Conservation (phyloP, 441 rosid genomes). For the Croton setiger region DNA sequence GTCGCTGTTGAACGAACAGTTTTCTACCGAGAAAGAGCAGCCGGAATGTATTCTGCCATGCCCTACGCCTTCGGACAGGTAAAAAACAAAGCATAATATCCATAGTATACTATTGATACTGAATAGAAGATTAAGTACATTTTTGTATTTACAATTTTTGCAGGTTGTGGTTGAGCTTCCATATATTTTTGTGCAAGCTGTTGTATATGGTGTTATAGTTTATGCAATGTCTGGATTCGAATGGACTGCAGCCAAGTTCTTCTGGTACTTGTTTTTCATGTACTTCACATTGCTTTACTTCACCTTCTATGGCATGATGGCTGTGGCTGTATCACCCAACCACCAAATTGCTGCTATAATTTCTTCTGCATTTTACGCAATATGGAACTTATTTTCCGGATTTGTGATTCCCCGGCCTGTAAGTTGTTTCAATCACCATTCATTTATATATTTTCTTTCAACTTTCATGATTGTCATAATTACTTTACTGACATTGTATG, state of each 20-base stretch:
- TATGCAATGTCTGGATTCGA: conserved; percentile 70
- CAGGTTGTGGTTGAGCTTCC: conserved; percentile 70
- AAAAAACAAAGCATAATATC: neutral
- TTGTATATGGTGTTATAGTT: conserved; percentile 49
- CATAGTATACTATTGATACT: neutral
- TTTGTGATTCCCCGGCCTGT: conserved; percentile 66
- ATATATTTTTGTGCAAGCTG: conserved; percentile 51
- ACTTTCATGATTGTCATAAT: neutral
- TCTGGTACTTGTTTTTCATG: conserved; percentile 72
- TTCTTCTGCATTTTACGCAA: conserved; percentile 47
- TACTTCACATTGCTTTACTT: conserved; percentile 65
- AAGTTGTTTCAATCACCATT: conserved; percentile 17
- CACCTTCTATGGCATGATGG: conserved; percentile 82
- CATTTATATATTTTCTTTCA: too few relatives aligned
- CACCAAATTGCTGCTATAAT: conserved; percentile 53
- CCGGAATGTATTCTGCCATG: conserved; percentile 69
- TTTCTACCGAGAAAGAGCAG: conserved; percentile 71
- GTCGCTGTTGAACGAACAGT: conserved; percentile 57
- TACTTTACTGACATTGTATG: neutral
- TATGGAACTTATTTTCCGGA: conserved; percentile 80
- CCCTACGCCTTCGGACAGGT: conserved; percentile 58
- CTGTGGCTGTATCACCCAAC: conserved; percentile 68
- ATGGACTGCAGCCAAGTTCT: conserved; percentile 52
- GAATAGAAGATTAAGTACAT: neutral
- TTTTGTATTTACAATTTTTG: neutral